Percentiles rank a stretch among this genome's conserved stretches.
Conservation (phyloP, 2,329 filamentous ascomycete species). For the Penicillium freii region DNA sequence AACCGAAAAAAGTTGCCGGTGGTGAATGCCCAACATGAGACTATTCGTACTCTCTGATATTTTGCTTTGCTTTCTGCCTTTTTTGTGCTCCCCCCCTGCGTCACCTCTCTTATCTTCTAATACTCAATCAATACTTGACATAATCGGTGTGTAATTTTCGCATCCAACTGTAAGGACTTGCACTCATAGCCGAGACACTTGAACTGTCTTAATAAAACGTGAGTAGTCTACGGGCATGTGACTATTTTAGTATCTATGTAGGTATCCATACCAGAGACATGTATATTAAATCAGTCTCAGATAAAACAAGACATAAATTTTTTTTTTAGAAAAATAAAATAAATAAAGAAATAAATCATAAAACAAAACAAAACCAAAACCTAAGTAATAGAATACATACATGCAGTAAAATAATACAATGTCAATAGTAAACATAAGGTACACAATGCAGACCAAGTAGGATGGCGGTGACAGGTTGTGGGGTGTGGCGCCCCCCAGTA, state of each 20-base stretch:
- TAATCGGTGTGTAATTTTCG: constrained; percentile 24
- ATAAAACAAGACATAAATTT: background rate
- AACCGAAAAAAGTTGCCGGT: constrained; percentile 42
- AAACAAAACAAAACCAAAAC: too few species aligned
- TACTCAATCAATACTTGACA: constrained; percentile 27
- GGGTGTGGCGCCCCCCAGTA: constrained; percentile 27
- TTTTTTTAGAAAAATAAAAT: background rate
- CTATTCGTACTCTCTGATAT: constrained; percentile 34
- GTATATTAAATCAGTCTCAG: background rate
- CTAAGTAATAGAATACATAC: background rate
- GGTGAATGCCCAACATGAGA: constrained; percentile 32
- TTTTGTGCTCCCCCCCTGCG: constrained; percentile 6
- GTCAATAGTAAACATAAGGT: background rate
- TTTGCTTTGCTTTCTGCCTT: constrained; percentile 27
- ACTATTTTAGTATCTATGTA: background rate
- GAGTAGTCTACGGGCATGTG: background rate
- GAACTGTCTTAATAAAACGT: background rate
- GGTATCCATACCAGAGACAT: background rate
- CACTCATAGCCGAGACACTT: background rate
- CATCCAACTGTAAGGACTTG: constrained; percentile 1
- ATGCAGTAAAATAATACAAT: background rate
- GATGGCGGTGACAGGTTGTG: constrained; percentile 29
- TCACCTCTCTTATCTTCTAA: constrained; percentile 25
- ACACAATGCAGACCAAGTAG: constrained; percentile 5
- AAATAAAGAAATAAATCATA: too few species aligned